Evolutionary conservation across 352 stramenopile genomes (phyloP).

Genomic region (Globisporangium carolinianum): DNA sequence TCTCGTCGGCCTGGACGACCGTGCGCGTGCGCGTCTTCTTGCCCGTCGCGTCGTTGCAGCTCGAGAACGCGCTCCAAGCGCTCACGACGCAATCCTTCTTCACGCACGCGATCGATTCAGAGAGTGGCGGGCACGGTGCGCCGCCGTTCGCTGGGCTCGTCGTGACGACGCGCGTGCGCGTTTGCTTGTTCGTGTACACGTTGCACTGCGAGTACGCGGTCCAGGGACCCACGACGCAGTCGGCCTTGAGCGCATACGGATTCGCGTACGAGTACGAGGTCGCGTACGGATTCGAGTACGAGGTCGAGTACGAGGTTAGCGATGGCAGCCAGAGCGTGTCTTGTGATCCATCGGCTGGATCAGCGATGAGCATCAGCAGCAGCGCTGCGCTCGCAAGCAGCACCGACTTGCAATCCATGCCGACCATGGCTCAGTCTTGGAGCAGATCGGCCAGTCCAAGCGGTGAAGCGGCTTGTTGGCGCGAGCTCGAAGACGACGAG

Average conservation of each 20-base stretch:
- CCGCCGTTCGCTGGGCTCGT: constrained; percentile 20
- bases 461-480: too few relatives aligned
- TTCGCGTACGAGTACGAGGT: background rate
- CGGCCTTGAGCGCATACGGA: constrained; percentile 1
- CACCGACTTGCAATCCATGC: background rate
- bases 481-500: too few relatives aligned
- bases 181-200: constrained; percentile 23
- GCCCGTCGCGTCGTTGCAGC: constrained; percentile 25
- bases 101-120: constrained; percentile 14
- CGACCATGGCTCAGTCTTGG: background rate
- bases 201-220: constrained; percentile 24
- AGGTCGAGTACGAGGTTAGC: background rate
- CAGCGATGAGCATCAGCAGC: background rate
- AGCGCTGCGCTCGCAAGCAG: constrained; percentile 1
- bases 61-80: constrained; percentile 25
- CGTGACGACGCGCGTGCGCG: constrained; percentile 21
- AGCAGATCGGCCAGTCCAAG: too few relatives aligned
- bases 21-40: constrained; percentile 36
- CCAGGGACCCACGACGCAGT: constrained; percentile 32
- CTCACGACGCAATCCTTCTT: constrained; percentile 26
- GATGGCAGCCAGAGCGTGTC: constrained; percentile 4
- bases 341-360: background rate
- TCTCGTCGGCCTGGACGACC: constrained; percentile 27
- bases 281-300: background rate
- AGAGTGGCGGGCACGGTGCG: constrained; percentile 18